Evolutionary conservation across 805 yeast species (phyloP).

Genomic region (Cyberlindnera samutprakarnensis): DNA sequence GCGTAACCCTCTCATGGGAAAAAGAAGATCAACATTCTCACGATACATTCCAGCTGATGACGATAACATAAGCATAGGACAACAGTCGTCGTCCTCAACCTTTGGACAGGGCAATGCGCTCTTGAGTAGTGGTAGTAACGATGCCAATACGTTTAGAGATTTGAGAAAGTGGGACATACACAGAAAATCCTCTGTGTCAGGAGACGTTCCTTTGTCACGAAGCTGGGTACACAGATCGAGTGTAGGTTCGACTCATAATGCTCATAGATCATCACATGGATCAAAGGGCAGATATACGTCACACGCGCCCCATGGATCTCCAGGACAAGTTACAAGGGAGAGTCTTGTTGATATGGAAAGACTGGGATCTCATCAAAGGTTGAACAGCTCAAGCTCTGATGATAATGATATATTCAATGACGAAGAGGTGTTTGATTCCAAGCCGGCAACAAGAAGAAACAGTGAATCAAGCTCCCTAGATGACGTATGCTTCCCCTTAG

Average conservation of each 20-base stretch:
- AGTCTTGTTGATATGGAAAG: slow-evolving; percentile 4
- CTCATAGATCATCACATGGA: too few relatives aligned
- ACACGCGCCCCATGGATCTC: too few relatives aligned
- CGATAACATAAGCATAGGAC: slow-evolving; percentile 1
- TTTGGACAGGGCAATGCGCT: not conserved
- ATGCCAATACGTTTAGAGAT: too few relatives aligned
- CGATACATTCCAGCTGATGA: slow-evolving; percentile 1
- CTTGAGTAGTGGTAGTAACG: too few relatives aligned
- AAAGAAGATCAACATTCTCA: slow-evolving; percentile 1
- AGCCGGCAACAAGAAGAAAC: slow-evolving; percentile 33
- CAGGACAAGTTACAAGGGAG: slow-evolving; percentile 2
- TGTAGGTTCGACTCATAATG: too few relatives aligned
- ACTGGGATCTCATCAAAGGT: slow-evolving; percentile 1
- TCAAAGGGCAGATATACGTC: too few relatives aligned
- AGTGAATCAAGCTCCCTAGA: slow-evolving; percentile 66
- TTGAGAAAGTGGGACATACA: slow-evolving; percentile 10
- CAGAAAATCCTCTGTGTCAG: slow-evolving; percentile 5
- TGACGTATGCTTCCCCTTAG: slow-evolving; percentile 86
- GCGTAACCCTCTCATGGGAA: slow-evolving; percentile 1
- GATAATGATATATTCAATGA: too few relatives aligned
- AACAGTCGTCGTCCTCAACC: not conserved
- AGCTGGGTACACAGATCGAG: too few relatives aligned
- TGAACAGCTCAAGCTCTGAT: too few relatives aligned
- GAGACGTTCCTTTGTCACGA: slow-evolving; percentile 3
- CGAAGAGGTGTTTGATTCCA: slow-evolving; percentile 29